Conservation (phyloP, 192 early-diverging fungal genomes). For the Paraglomus brasilianum region DNA sequence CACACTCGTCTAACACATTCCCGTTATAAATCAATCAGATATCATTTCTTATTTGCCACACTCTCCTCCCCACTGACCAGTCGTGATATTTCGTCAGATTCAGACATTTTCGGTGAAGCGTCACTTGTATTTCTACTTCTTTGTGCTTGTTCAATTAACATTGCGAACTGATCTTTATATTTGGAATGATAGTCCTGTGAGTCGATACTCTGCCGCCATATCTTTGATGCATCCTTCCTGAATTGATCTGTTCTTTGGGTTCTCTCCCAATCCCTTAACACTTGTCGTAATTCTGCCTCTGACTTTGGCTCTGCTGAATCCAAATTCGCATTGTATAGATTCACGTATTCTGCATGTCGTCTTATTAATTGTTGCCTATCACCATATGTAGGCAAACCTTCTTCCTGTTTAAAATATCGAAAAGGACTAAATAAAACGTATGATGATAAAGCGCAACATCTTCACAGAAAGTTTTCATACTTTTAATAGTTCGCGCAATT, state of each 20-base stretch:
- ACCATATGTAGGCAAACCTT: conserved; percentile 11
- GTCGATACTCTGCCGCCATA: not conserved
- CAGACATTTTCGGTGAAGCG: not conserved
- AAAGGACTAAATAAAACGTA: not conserved
- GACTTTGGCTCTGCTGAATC: conserved; percentile 23
- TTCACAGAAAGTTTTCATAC: not conserved
- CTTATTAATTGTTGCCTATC: not conserved
- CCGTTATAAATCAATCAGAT: no score
- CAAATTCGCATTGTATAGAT: conserved; percentile 26
- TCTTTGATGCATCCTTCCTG: not conserved
- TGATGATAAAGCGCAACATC: not conserved
- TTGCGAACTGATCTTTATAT: conserved; percentile 5
- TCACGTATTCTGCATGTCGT: conserved; percentile 11
- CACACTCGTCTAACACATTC: no score
- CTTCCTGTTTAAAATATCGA: conserved; percentile 9
- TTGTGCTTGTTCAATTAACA: not conserved
- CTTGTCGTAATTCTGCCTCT: not conserved
- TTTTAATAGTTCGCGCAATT: conserved; percentile 1
- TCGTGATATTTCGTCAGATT: no score
- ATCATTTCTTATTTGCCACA: no score
- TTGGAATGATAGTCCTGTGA: not conserved
- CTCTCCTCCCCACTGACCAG: no score
- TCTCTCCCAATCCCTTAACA: conserved; percentile 18
- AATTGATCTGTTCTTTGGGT: not conserved
- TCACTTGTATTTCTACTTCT: not conserved